A percentile compares a stretch with the other conserved stretches of the same genome.
Evolutionary conservation across 768 basidiomycete species (phyloP).

Genomic region (Gloeophyllum trabeum): DNA sequence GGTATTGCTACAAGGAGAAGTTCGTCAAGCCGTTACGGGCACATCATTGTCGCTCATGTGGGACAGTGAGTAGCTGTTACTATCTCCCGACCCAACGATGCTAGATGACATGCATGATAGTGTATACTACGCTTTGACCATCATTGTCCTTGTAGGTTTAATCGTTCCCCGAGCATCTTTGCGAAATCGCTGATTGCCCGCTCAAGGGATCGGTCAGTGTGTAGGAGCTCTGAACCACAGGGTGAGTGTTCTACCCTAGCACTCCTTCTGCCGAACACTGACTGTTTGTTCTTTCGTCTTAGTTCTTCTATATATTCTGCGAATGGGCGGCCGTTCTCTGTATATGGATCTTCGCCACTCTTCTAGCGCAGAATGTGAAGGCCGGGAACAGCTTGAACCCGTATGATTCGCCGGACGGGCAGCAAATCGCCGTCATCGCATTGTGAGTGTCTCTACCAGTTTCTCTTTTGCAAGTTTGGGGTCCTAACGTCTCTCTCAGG

Average conservation of each 20-base stretch:
- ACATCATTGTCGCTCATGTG: slow-evolving; percentile 77
- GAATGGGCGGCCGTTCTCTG: slow-evolving; percentile 50
- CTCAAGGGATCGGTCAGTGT: slow-evolving; percentile 82
- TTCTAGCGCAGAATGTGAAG: slow-evolving; percentile 40
- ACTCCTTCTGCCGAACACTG: not conserved
- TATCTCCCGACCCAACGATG: no score
- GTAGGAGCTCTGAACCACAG: slow-evolving; percentile 91
- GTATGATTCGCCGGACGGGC: slow-evolving; percentile 37
- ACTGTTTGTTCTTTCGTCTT: not conserved
- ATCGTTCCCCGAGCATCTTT: not conserved
- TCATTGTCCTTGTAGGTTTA: slow-evolving; percentile 72
- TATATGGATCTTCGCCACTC: slow-evolving; percentile 49
- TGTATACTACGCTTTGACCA: slow-evolving; percentile 81
- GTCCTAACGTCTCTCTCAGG: no score
- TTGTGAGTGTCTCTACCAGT: slow-evolving; percentile 37
- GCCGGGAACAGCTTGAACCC: slow-evolving; percentile 10
- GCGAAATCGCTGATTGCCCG: slow-evolving; percentile 1
- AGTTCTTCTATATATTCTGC: slow-evolving; percentile 84
- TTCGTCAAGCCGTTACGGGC: slow-evolving; percentile 65
- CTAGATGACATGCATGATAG: no score
- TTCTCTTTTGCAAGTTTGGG: not conserved
- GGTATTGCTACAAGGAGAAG: slow-evolving; percentile 55
- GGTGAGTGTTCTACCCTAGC: slow-evolving; percentile 24
- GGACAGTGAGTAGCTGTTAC: slow-evolving; percentile 44
- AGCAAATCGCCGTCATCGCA: slow-evolving; percentile 62